A percentile compares a stretch with the other conserved stretches of the same genome.
Evolutionary conservation across 139 green algal species (phyloP).

Genomic region (Astrephomene gubernaculifera): DNA sequence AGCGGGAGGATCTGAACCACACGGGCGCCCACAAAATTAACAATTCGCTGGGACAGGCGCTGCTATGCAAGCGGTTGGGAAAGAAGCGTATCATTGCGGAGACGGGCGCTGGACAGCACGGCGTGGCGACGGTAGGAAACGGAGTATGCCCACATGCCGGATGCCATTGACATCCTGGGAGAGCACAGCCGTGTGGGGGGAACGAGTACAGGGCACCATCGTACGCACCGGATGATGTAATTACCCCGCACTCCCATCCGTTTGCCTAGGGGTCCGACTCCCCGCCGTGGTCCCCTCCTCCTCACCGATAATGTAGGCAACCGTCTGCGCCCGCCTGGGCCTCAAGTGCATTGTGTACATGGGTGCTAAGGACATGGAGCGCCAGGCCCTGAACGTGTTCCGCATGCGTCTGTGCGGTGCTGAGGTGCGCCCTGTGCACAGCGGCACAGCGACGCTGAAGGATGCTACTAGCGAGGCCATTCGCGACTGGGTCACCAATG

Average conservation of each 20-base stretch:
- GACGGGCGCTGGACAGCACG: conserved; percentile 98
- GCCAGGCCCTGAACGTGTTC: conserved; percentile 96
- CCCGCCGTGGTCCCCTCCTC: too few relatives aligned
- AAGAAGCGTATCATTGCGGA: conserved; percentile 99
- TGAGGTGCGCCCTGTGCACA: conserved; percentile 91
- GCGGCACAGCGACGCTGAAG: conserved; percentile 97
- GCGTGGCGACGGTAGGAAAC: conserved; percentile 93
- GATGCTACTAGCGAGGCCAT: conserved; percentile 98
- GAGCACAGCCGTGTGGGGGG: too few relatives aligned
- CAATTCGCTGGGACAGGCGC: conserved; percentile 96
- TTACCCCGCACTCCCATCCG: too few relatives aligned
- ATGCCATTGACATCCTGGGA: too few relatives aligned
- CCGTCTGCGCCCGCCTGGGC: conserved; percentile 94
- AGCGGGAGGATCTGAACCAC: conserved; percentile 99
- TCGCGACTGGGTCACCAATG: conserved; percentile 99
- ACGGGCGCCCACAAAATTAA: conserved; percentile 99
- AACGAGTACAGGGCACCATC: too few relatives aligned
- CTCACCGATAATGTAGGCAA: conserved; percentile 90
- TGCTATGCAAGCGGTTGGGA: conserved; percentile 93
- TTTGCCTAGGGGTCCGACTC: too few relatives aligned
- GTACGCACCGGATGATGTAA: too few relatives aligned
- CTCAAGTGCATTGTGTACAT: conserved; percentile 99
- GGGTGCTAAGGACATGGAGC: conserved; percentile 85
- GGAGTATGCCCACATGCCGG: too few relatives aligned
- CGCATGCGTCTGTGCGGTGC: conserved; percentile 97